These are phyloP conservation scores for Ophiostoma sp. DNA, from an alignment of 2,329 filamentous ascomycete genomes.

Conservation along the genomic window DNA sequence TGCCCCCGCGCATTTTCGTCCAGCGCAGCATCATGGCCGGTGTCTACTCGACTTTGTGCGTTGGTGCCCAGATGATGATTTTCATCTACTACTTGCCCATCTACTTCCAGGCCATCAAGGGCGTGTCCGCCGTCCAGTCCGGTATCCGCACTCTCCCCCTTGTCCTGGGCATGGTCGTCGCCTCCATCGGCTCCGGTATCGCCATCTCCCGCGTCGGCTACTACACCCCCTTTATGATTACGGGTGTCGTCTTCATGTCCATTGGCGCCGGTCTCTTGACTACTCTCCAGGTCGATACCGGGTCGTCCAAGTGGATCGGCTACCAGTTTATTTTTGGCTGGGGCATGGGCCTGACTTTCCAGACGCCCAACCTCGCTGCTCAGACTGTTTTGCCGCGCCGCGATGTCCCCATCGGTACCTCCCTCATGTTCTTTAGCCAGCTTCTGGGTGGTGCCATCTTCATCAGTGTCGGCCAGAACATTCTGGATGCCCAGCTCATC, in stretches of 20 bases:
- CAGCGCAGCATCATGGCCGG: slow-evolving; percentile 33
- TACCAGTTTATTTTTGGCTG: slow-evolving; percentile 49
- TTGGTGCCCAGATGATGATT: slow-evolving; percentile 18
- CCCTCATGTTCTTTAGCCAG: slow-evolving; percentile 49
- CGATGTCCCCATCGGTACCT: slow-evolving; percentile 47
- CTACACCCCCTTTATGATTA: slow-evolving; percentile 47
- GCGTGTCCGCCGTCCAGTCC: slow-evolving; percentile 41
- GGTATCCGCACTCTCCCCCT: slow-evolving; percentile 46
- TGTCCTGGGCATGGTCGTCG: slow-evolving; percentile 44
- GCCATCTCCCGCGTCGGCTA: slow-evolving; percentile 44
- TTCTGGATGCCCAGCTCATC: slow-evolving; percentile 46
- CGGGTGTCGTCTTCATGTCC: slow-evolving; percentile 41
- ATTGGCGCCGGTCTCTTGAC: slow-evolving; percentile 47
- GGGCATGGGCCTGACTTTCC: slow-evolving; percentile 47
- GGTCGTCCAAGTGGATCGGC: slow-evolving; percentile 39
- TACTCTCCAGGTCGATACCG: slow-evolving; percentile 39
- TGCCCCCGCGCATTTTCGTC: slow-evolving; percentile 42
- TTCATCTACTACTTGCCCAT: slow-evolving; percentile 31
- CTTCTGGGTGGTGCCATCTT: slow-evolving; percentile 50
- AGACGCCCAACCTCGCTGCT: slow-evolving; percentile 48
- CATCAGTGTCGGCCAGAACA: slow-evolving; percentile 47
- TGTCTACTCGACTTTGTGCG: slow-evolving; percentile 3
- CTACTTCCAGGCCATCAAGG: slow-evolving; percentile 50
- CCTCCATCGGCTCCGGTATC: slow-evolving; percentile 44
- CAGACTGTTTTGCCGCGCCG: slow-evolving; percentile 46